phyloP scores from a whole-genome alignment of 805 yeast genomes.

The Starmerella bacillaris region DNA sequence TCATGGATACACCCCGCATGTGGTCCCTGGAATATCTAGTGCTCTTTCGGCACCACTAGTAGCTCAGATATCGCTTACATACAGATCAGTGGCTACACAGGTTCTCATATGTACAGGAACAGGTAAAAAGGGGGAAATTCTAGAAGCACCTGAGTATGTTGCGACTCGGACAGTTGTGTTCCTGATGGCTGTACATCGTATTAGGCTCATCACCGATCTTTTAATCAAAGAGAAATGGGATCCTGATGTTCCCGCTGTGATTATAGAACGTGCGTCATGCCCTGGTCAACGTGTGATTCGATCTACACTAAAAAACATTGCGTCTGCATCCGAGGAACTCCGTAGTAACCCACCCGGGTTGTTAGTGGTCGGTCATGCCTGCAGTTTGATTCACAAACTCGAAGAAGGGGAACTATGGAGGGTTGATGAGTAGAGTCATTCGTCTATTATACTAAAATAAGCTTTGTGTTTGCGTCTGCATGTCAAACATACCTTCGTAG shows the following conservation, averaged over 20 bases:
- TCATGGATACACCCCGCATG: constrained; percentile 54
- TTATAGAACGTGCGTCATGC: constrained; percentile 81
- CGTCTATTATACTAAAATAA: too few relatives aligned
- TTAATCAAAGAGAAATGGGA: constrained; percentile 52
- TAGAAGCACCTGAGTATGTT: constrained; percentile 58
- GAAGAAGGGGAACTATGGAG: not conserved
- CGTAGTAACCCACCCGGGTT: constrained; percentile 92
- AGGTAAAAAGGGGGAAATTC: constrained; percentile 71
- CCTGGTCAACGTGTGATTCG: constrained; percentile 79
- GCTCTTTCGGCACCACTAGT: constrained; percentile 75
- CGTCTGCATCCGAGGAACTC: constrained; percentile 51
- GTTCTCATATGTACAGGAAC: constrained; percentile 88
- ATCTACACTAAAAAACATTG: constrained; percentile 48
- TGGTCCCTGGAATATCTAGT: constrained; percentile 76
- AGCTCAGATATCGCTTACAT: constrained; percentile 77
- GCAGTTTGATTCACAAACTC: constrained; percentile 32
- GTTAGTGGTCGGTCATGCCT: constrained; percentile 63
- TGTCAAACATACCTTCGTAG: too few relatives aligned
- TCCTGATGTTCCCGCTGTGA: constrained; percentile 53
- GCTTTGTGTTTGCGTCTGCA: too few relatives aligned
- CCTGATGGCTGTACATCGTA: constrained; percentile 75
- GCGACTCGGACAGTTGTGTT: constrained; percentile 64
- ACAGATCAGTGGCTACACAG: constrained; percentile 81
- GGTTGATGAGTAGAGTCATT: not conserved
- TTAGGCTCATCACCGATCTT: constrained; percentile 22